phyloP scores from a whole-genome alignment of 1,139 yeast species.

The Candida sanyaensis region DNA sequence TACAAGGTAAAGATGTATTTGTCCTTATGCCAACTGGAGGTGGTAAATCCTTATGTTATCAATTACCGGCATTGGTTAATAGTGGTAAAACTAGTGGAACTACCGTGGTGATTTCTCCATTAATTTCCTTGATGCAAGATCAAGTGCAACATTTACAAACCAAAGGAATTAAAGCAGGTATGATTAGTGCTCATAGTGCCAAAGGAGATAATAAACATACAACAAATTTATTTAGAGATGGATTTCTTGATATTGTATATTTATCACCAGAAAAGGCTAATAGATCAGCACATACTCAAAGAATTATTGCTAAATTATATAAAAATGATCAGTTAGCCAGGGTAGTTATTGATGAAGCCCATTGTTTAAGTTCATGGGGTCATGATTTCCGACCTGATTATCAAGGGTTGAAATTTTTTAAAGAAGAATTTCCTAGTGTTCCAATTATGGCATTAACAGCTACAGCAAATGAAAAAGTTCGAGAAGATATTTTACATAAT shows the following conservation, averaged over 20 bases:
- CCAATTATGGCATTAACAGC: constrained; percentile 98
- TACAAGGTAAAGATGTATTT: constrained; percentile 83
- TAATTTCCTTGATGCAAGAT: constrained; percentile 96
- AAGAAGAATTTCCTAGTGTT: constrained; percentile 68
- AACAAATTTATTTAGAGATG: constrained; percentile 62
- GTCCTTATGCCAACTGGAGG: constrained; percentile 99
- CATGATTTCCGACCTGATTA: constrained; percentile 98
- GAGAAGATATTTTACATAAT: constrained; percentile 81
- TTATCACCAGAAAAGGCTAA: constrained; percentile 95
- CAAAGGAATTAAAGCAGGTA: constrained; percentile 75
- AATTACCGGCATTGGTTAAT: constrained; percentile 83
- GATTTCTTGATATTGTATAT: constrained; percentile 74
- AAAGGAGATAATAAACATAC: constrained; percentile 66
- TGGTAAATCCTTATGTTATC: constrained; percentile 95
- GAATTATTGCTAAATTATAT: constrained; percentile 61
- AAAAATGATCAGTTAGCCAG: constrained; percentile 65
- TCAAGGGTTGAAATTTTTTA: constrained; percentile 75
- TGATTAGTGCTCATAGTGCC: constrained; percentile 80
- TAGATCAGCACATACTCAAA: constrained; percentile 69
- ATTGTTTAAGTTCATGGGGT: constrained; percentile 99
- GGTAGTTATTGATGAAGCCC: constrained; percentile 96
- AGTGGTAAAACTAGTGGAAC: constrained; percentile 79
- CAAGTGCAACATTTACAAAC: constrained; percentile 81
- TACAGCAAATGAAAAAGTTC: constrained; percentile 91
- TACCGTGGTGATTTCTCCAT: constrained; percentile 90